Evolutionary conservation across 2,329 filamentous ascomycete species (phyloP), one percentile per base, ranked within the genome.

Genomic region (Nothophaeocryptopus gaeumannii): DNA sequence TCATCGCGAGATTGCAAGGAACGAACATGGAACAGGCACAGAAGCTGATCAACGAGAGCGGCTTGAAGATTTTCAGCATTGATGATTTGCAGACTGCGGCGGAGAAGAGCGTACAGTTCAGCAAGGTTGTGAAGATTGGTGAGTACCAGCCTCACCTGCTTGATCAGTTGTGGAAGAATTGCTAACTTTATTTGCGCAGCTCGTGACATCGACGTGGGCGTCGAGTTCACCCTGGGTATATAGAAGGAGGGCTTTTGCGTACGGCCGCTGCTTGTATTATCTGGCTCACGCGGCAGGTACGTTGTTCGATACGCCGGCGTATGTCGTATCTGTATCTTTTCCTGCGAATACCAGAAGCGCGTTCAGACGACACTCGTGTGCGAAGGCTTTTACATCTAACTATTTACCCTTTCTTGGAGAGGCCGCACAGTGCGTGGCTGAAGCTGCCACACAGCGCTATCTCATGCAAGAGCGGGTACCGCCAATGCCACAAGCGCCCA

Each of bases 61-160:
- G 93, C 65, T 83, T 99, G 68, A 99, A 99, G 86, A 99, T 99
- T 76, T 99, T 99, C 82, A 95, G 89, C 67, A 97, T 99, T 57
- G 92, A 97, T 70, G 93, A 99, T 76, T 83, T 99, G 66, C 93
- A 99, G 78, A 93, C 77, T 70, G 93, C 93, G 36, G 93, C 93
- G 59, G 93, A 97, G 83, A 97, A 95, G 82, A 88, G 91, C 29
- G 93, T 99, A 59, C 92, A 99, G 76, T 92, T 99, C 74, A 96
- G 90, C 66, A 97, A 96, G 83, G 88, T 99, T 62, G 93, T 99
- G 67, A 97, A 97, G 85, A 88, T 96, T 85, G 89, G 85, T 88
- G 77, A 78, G 85, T 81, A 16, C 40, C 42, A 41, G 42, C 33
- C 46, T 49, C 36, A 30, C 36, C 34, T 26, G 20, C 20, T 47